Percentiles rank a stretch among this genome's conserved stretches.
Conservation (phyloP, 2,329 filamentous ascomycete genomes). For the Pochonia chlamydosporia region DNA sequence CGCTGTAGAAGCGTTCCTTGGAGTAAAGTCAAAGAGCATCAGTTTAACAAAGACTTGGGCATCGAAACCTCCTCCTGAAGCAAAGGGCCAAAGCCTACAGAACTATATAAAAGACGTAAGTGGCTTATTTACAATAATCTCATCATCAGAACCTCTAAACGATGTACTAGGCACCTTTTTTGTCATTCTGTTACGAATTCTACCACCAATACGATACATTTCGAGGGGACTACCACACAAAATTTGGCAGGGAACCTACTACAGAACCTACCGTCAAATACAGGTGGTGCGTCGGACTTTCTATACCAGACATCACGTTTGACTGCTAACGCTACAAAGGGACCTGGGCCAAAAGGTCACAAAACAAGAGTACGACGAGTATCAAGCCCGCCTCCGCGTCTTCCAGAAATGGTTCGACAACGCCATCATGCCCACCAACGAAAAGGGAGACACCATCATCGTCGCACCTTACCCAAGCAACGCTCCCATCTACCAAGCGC, state of each 20-base stretch:
- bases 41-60: slow-evolving; percentile 16
- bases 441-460: slow-evolving; percentile 13
- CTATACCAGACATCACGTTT: slow-evolving; percentile 1
- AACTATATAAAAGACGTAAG: slow-evolving; percentile 24
- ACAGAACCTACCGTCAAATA: slow-evolving; percentile 22
- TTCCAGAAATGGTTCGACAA: slow-evolving; percentile 27
- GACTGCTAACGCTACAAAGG: slow-evolving; percentile 12
- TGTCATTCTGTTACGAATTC: slow-evolving; percentile 26
- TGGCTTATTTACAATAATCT: neutral
- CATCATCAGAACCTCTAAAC: too few species aligned
- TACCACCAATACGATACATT: slow-evolving; percentile 24
- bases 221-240: slow-evolving; percentile 16
- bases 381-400: slow-evolving; percentile 17
- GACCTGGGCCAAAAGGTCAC: slow-evolving; percentile 15
- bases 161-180: slow-evolving; percentile 20
- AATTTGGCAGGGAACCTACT: slow-evolving; percentile 19
- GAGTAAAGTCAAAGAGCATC: slow-evolving; percentile 13
- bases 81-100: slow-evolving; percentile 16
- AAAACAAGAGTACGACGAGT: slow-evolving; percentile 16
- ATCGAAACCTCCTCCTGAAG: slow-evolving; percentile 15
- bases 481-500: slow-evolving; percentile 13
- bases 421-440: slow-evolving; percentile 16
- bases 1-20: slow-evolving; percentile 16
- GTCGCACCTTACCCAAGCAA: slow-evolving; percentile 17
- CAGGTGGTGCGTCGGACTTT: slow-evolving; percentile 20